phyloP scores from a whole-genome alignment of 1,284 basidiomycete species.

The Hymenochaete sp. region DNA sequence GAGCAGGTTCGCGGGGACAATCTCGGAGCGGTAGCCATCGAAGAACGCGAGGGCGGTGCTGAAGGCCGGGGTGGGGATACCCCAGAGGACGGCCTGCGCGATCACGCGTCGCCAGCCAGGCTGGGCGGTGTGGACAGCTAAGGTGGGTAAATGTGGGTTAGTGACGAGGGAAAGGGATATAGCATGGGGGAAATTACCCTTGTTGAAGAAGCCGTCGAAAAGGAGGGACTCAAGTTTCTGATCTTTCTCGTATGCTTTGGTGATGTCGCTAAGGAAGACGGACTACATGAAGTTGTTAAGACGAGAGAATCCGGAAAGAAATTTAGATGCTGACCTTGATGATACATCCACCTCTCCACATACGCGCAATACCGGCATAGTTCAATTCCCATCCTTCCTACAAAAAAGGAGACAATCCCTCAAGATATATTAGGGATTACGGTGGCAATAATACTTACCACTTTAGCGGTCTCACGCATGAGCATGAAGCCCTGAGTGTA shows the following conservation, averaged over 20 bases:
- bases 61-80: slow-evolving; percentile 93
- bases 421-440: slow-evolving; percentile 26
- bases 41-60: slow-evolving; percentile 98
- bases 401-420: slow-evolving; percentile 19
- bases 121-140: slow-evolving; percentile 88
- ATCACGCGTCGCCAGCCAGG: slow-evolving; percentile 97
- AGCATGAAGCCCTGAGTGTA: slow-evolving; percentile 99
- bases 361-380: slow-evolving; percentile 94
- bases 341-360: slow-evolving; percentile 99
- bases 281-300: slow-evolving; percentile 35
- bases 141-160: too few species aligned
- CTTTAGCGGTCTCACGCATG: slow-evolving; percentile 96
- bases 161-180: too few species aligned
- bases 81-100: slow-evolving; percentile 96
- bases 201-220: slow-evolving; percentile 98
- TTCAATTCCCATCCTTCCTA: slow-evolving; percentile 77
- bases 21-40: slow-evolving; percentile 91
- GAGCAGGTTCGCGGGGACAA: slow-evolving; percentile 89
- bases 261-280: slow-evolving; percentile 93
- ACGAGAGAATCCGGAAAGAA: background rate
- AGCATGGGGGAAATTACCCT: slow-evolving; percentile 39
- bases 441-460: slow-evolving; percentile 43
- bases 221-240: slow-evolving; percentile 85
- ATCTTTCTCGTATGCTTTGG: slow-evolving; percentile 87
- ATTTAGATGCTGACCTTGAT: slow-evolving; percentile 61